phyloP scores from a whole-genome alignment of 495 filamentous ascomycete species.

The Trichocladium uniseriatum region DNA sequence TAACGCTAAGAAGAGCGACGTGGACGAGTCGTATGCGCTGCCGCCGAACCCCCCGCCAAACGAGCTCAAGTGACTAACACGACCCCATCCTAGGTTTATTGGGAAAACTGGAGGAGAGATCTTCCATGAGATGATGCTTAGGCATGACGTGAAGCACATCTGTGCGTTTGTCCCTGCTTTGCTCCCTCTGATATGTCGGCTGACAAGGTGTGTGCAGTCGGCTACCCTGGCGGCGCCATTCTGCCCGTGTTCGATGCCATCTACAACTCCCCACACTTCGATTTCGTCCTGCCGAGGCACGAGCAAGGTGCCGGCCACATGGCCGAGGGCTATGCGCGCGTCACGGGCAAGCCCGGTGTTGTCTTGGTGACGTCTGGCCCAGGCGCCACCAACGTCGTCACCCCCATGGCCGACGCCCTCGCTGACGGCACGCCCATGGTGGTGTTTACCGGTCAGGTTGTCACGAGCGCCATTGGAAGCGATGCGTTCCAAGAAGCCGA shows the following conservation, averaged over 20 bases:
- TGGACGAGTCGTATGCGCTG: constrained; percentile 63
- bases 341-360: constrained; percentile 64
- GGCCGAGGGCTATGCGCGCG: constrained; percentile 71
- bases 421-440: constrained; percentile 73
- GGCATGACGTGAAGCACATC: constrained; percentile 84
- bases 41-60: constrained; percentile 1
- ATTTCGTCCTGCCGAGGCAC: constrained; percentile 66
- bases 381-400: constrained; percentile 70
- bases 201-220: constrained; percentile 38
- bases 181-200: not conserved
- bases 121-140: constrained; percentile 98
- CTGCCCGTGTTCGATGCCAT: constrained; percentile 80
- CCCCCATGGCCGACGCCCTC: constrained; percentile 69
- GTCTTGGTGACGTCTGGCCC: constrained; percentile 73
- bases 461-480: constrained; percentile 62
- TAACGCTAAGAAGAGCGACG: constrained; percentile 48
- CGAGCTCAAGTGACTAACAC: constrained; percentile 21
- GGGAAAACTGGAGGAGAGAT: constrained; percentile 94
- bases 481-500: constrained; percentile 79
- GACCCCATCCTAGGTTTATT: constrained; percentile 58
- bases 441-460: constrained; percentile 71
- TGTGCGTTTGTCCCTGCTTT: constrained; percentile 48
- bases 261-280: constrained; percentile 70
- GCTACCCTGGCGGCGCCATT: constrained; percentile 71
- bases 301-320: constrained; percentile 78